Conservation (phyloP, 306 rosid genomes). For the Vicia faba region DNA sequence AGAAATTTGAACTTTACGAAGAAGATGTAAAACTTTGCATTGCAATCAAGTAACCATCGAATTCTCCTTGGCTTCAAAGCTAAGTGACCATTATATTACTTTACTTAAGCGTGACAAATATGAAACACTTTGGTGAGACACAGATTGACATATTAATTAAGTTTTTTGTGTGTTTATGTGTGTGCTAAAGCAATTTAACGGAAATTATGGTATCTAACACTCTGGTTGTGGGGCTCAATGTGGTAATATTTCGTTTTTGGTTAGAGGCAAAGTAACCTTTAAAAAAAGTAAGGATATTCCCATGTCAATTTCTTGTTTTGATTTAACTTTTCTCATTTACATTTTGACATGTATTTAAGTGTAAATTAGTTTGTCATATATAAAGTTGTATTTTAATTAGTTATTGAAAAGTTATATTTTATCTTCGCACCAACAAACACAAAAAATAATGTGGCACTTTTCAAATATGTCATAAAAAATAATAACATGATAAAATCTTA, state of each 20-base stretch:
- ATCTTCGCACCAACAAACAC: too few species aligned
- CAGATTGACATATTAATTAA: slow-evolving; percentile 37
- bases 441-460: too few species aligned
- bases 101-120: slow-evolving; percentile 27
- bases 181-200: slow-evolving; percentile 24
- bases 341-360: too few species aligned
- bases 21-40: slow-evolving; percentile 57
- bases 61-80: slow-evolving; percentile 71
- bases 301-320: slow-evolving; percentile 24
- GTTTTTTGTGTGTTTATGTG: not conserved
- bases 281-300: slow-evolving; percentile 42
- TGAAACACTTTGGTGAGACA: slow-evolving; percentile 20
- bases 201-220: slow-evolving; percentile 28
- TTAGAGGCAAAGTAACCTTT: slow-evolving; percentile 40
- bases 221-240: slow-evolving; percentile 21
- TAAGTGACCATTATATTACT: slow-evolving; percentile 45
- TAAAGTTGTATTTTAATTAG: too few species aligned
- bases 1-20: slow-evolving; percentile 29
- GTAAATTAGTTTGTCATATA: too few species aligned
- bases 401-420: too few species aligned
- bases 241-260: slow-evolving; percentile 51
- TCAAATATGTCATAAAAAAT: too few species aligned
- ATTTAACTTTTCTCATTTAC: too few species aligned
- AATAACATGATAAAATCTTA: too few species aligned
- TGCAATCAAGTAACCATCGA: slow-evolving; percentile 58